phyloP scores from a whole-genome alignment of 345 rosid genomes.

The Linum trigynum region DNA sequence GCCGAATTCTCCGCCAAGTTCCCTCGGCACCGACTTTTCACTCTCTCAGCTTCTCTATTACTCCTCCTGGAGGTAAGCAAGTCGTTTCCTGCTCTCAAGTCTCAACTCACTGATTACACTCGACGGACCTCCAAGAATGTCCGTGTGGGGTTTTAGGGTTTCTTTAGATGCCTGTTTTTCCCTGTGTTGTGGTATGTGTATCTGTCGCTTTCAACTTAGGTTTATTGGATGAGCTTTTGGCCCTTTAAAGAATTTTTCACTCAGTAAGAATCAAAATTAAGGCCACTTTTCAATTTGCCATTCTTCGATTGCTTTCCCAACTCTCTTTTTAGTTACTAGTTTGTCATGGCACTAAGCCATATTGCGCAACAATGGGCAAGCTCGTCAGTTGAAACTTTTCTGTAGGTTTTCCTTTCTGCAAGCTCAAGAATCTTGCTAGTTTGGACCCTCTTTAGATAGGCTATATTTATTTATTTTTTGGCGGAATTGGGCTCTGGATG shows the following conservation, averaged over 20 bases:
- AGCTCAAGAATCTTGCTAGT: not conserved
- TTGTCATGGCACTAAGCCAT: too few species aligned
- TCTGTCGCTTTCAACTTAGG: not conserved
- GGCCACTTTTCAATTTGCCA: too few species aligned
- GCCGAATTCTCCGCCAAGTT: constrained; percentile 4
- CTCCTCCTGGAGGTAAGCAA: constrained; percentile 7
- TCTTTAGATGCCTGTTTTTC: not conserved
- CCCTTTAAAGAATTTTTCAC: not conserved
- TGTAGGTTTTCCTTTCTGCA: not conserved
- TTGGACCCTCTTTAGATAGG: not conserved
- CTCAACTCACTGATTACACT: not conserved
- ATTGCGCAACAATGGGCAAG: not conserved
- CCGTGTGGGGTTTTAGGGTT: not conserved
- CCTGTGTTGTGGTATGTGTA: not conserved
- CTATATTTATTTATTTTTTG: too few species aligned
- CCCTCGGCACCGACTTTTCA: not conserved
- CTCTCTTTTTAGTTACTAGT: too few species aligned
- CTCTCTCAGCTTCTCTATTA: not conserved
- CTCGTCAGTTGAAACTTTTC: not conserved
- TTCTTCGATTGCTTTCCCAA: not conserved
- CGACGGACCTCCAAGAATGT: not conserved
- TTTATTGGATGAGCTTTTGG: too few species aligned
- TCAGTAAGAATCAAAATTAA: too few species aligned
- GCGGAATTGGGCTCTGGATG: not conserved
- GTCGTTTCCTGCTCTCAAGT: not conserved